Evolutionary conservation across 2,329 filamentous ascomycete genomes (phyloP), one percentile per base, ranked within the genome.

Genomic region (Dryadomyces quercivorus): DNA sequence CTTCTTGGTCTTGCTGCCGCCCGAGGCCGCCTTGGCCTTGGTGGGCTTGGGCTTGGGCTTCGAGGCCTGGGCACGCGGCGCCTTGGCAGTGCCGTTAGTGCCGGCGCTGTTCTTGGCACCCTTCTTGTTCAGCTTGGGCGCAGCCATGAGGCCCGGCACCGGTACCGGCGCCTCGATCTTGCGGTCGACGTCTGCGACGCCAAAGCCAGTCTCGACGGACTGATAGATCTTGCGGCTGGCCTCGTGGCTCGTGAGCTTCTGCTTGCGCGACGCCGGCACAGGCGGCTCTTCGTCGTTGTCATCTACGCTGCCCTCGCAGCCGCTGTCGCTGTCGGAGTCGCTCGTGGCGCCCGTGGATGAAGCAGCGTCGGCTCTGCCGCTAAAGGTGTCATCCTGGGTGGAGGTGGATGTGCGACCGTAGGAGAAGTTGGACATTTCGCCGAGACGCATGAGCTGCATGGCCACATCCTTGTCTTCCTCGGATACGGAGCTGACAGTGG

Each of bases 401-500:
- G 92, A 96, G 7, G 90, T 89, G 9, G 92, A 96, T 3, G 89
- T 95, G 61, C 92, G 86, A 54, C 90, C 91, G 63, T 95, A 88
- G 1, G 90, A 95, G 64, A 94, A 86, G 66, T 95, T 95, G 55
- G 90, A 93, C 62, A 91, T 88, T 66, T 96, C 91, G 48, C 93
- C 91, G 54, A 98, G 80, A 62, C 92, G 86, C 84, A 98, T 97
- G 64, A 98, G 76, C 71, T 97, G 93, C 66, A 96, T 85, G 55
- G 93, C 93, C 58, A 97, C 93, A 70, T 98, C 93, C 65, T 85
- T 85, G 62, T 85, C 81, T 69, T 98, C 93, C 66, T 98, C 93
- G 15, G 92, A 97, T 69, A 98, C 92, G 68, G 89, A 94, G 70
- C 92, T 97, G 62, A 97, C 87, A 13, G 93, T 98, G n/a, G 92